Conservation (phyloP, 2,329 filamentous ascomycete genomes). For the Biscogniauxia mediterranea region DNA sequence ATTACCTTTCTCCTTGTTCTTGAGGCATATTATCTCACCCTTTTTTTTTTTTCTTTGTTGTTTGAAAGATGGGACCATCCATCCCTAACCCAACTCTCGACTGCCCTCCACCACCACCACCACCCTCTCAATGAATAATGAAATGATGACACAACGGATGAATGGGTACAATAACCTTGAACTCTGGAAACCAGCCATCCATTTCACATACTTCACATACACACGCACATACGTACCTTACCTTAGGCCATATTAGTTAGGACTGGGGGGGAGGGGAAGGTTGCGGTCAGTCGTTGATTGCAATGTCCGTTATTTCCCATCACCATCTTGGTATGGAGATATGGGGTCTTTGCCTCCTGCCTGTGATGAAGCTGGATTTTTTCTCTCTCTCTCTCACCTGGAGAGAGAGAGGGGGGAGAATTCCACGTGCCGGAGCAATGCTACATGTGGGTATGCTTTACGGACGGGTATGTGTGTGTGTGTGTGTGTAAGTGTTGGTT, state of each 20-base stretch:
- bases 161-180: background rate
- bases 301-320: background rate
- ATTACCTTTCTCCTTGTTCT: constrained; percentile 1
- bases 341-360: background rate
- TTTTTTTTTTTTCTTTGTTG: background rate
- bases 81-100: background rate
- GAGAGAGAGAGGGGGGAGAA: background rate
- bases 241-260: background rate
- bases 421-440: background rate
- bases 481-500: background rate
- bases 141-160: background rate
- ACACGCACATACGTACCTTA: background rate
- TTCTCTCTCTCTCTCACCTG: background rate
- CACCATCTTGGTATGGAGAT: background rate
- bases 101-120: too few species aligned
- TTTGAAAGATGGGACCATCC: background rate
- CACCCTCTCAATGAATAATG: background rate
- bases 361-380: background rate
- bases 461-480: background rate
- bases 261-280: too few species aligned
- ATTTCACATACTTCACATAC: background rate
- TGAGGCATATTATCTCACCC: constrained; percentile 17
- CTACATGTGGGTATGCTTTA: background rate
- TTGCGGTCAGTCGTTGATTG: background rate
- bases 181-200: background rate